phyloP scores from a whole-genome alignment of 495 filamentous ascomycete species.

The Parathielavia appendiculata region DNA sequence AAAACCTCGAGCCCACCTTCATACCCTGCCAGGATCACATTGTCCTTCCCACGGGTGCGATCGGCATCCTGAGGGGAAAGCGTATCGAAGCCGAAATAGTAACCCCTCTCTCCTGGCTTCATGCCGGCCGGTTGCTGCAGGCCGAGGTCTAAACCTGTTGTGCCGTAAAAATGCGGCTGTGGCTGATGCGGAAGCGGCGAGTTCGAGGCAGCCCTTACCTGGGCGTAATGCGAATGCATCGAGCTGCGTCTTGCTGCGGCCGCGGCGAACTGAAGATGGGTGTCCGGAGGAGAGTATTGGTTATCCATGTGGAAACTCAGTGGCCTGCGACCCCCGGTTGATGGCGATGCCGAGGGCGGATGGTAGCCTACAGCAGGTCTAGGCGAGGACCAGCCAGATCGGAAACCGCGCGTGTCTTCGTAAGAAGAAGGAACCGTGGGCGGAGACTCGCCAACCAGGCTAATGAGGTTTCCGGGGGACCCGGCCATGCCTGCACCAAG shows the following conservation, averaged over 20 bases:
- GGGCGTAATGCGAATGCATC: slow-evolving; percentile 54
- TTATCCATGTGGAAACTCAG: slow-evolving; percentile 50
- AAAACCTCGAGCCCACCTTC: slow-evolving; percentile 70
- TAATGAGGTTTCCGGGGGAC: slow-evolving; percentile 53
- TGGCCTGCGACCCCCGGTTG: slow-evolving; percentile 40
- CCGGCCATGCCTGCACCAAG: slow-evolving; percentile 43
- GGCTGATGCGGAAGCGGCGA: slow-evolving; percentile 77
- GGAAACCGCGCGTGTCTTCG: slow-evolving; percentile 42
- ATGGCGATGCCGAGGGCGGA: slow-evolving; percentile 46
- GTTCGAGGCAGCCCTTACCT: slow-evolving; percentile 42
- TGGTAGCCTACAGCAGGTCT: slow-evolving; percentile 36
- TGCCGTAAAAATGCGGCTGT: slow-evolving; percentile 65
- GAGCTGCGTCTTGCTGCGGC: slow-evolving; percentile 49
- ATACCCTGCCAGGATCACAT: slow-evolving; percentile 69
- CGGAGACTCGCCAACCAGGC: slow-evolving; percentile 50
- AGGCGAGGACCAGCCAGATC: slow-evolving; percentile 42
- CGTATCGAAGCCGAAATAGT: slow-evolving; percentile 74
- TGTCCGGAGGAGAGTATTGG: slow-evolving; percentile 41
- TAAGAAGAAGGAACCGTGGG: slow-evolving; percentile 52
- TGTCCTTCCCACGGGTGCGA: slow-evolving; percentile 50
- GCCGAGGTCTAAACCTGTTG: slow-evolving; percentile 64
- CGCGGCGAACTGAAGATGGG: slow-evolving; percentile 41
- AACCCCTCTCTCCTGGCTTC: slow-evolving; percentile 58
- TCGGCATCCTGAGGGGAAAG: slow-evolving; percentile 49
- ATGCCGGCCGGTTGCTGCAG: slow-evolving; percentile 48